Conservation (phyloP, 73 alveolate species). For the Paramecium pentaurelia region DNA sequence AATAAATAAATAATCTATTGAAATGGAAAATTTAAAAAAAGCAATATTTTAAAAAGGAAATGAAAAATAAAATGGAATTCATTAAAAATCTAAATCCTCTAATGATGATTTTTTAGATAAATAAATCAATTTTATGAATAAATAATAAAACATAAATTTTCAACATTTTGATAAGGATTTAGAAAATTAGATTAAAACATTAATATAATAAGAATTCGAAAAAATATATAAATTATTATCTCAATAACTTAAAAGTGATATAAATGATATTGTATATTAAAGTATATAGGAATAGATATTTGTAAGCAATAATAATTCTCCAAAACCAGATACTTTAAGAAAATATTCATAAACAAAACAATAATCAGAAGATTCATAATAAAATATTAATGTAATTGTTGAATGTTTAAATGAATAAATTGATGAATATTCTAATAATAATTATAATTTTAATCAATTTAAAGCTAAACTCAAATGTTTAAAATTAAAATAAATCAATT, state of each 20-base stretch:
- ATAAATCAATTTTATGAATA: not conserved
- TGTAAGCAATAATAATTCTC: not conserved
- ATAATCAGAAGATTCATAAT: not conserved
- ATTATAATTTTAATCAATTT: not conserved
- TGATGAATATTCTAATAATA: not conserved
- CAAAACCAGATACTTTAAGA: slow-evolving; percentile 1
- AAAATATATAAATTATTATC: not conserved
- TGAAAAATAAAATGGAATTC: not conserved
- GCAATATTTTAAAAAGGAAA: not conserved
- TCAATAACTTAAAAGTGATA: not conserved
- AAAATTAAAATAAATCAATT: not conserved
- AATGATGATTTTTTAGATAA: not conserved
- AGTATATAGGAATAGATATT: not conserved
- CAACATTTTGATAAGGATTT: not conserved
- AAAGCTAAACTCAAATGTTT: not conserved
- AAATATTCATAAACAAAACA: not conserved
- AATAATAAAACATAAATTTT: not conserved
- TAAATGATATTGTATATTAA: not conserved
- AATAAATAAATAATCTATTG: not conserved
- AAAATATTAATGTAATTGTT: not conserved
- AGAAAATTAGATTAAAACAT: not conserved
- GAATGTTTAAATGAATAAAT: not conserved
- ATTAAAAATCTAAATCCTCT: not conserved
- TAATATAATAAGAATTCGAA: not conserved
- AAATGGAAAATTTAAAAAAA: not conserved